Evolutionary conservation across 2,329 filamentous ascomycete species (phyloP), one percentile per base, ranked within the genome.

Genomic region (Ophiostoma perfectum): DNA sequence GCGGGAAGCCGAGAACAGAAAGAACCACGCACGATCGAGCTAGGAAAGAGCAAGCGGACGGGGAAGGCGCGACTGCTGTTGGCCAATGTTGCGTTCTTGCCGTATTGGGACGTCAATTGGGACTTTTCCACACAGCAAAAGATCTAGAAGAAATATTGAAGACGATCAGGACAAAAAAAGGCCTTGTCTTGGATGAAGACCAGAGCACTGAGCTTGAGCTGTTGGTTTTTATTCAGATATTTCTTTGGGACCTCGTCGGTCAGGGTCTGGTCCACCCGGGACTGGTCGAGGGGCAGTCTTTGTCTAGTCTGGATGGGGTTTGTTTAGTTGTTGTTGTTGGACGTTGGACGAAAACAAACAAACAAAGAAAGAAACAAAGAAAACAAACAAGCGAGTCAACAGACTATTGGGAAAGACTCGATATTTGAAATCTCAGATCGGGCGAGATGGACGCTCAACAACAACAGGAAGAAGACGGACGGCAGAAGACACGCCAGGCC

Each of bases 281-380:
- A 60, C 27, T 38, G 18, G 55, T 36, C 55, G 18, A 58, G 18
- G 49, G 55, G 55, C 55, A 38, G 27, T 60, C 55, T 60, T 60
- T 60, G 27, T 60, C 36, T 60, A 60, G 55, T 60, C 27, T 60
- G 9, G 55, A 14, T 11, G 55, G 55, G 38, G 27, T 55, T 60
- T 52, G 49, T 18, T 58, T 60, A 60, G 55, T 18, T 60, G 55
- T 38, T 60, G 55, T 60, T 60, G 55, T 60, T 60, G 55, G 45
- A 49, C 45, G 45, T 49, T 49, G 45, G 14, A 55, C 18, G 49
- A 55, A 55, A 55, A 55, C 55, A 60, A 39, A 60, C 55, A 60
- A 60, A 60, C 9, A 11, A 18, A 36, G 4, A 52, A 52, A 27
- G 49, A 52, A 52, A 52, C 9, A 27, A 27, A 27, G 27, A 27